Evolutionary conservation across 495 filamentous ascomycete species (phyloP).

Genomic region (Talaromyces adpressus): DNA sequence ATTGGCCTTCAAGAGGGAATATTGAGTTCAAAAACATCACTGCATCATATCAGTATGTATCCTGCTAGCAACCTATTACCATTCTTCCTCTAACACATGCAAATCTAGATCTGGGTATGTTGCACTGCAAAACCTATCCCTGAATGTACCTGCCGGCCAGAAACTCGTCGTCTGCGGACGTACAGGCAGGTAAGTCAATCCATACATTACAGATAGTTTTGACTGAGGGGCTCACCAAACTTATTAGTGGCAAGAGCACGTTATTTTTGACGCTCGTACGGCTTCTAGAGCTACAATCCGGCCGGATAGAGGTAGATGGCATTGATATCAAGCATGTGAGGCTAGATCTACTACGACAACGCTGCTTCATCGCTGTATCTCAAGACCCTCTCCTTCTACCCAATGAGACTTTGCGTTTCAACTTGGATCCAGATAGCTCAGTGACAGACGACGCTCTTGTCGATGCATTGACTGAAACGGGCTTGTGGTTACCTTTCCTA

Average conservation of each 20-base stretch:
- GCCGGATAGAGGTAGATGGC: conserved; percentile 32
- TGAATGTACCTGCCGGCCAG: conserved; percentile 20
- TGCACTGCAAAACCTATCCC: conserved; percentile 9
- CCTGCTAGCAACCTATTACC: neutral
- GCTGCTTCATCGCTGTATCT: conserved; percentile 33
- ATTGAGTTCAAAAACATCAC: conserved; percentile 12
- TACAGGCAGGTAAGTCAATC: conserved; percentile 12
- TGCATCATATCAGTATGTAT: neutral
- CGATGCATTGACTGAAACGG: conserved; percentile 31
- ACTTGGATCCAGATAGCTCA: conserved; percentile 32
- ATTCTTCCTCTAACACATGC: neutral
- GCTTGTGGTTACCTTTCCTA: conserved; percentile 27
- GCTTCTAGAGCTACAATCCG: conserved; percentile 28
- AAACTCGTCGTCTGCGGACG: conserved; percentile 28
- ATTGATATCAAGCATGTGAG: conserved; percentile 19
- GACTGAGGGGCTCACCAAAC: neutral
- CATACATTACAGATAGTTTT: neutral
- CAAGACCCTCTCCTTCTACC: conserved; percentile 49
- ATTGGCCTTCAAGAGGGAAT: conserved; percentile 17
- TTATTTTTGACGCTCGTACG: conserved; percentile 34
- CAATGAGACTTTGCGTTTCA: conserved; percentile 34
- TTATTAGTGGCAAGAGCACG: conserved; percentile 32
- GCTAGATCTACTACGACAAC: conserved; percentile 11
- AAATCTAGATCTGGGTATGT: neutral
- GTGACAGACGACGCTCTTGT: conserved; percentile 22